Base-by-base conservation (phyloP, 371 early-diverging fungal genomes). In the Mortierella sp. region DNA sequence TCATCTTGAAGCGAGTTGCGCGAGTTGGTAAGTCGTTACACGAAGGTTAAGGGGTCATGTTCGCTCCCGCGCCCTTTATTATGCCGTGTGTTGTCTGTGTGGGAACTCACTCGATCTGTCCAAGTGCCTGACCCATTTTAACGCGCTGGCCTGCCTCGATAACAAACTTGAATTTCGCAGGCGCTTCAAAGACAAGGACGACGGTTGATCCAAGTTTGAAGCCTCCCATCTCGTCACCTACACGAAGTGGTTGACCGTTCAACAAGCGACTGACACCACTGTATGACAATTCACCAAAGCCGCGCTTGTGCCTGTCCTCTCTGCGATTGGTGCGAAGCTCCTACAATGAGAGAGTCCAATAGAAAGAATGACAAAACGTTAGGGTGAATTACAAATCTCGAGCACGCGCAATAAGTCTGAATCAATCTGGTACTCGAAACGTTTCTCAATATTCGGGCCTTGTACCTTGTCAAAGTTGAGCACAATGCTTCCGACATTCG, bases 121-220 rank as follows among this genome's bases (percentile, higher is more conserved):
- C 98, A 18, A 98, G 79, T 13, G 89, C 58, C 78, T 96, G 85
- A 26, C 98, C 98, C 86, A 95, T 89, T 61, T 87, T 83, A 38
- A 97, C 88, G 42, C 85, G 83, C 80, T 95, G 91, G 3, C 92
- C 94, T 5, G 86, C 83, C 55, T 86, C 78, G 13, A 96, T 76
- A 19, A 71, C 63, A 79, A 96, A 98, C 76, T 86, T 81, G 80
- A 97, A 97, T 18, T 82, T 67, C 23, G 78, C 55, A 2, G 98
- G 98, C 1, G 96, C 98, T 72, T 96, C 96, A 84, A 98, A 98
- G 34, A 98, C 95, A 19, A 98, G 84, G 6, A 97, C 97, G n/a
- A 98, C 90, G 0, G 98, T 97, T 8, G 94, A 93, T 31, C 99
- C 99, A 19, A 98, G 83, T 54, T 86, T 87, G 82, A 98, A 98